phyloP scores from a whole-genome alignment of 805 yeast genomes.

The Spathaspora passalidarum region DNA sequence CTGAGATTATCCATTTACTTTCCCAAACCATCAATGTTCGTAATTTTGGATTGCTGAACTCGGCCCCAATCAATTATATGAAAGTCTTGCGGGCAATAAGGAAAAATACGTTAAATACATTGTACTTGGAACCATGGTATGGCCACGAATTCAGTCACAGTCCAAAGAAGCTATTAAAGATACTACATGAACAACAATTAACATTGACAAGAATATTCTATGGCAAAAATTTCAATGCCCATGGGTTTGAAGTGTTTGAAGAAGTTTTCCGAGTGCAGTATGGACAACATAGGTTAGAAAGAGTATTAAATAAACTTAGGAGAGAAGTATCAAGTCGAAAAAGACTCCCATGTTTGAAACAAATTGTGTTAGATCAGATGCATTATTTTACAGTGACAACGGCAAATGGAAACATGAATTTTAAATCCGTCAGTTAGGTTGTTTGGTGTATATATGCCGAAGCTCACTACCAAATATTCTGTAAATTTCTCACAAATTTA shows the following conservation, averaged over 20 bases:
- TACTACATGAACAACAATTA: neutral
- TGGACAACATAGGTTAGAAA: neutral
- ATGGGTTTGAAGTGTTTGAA: neutral
- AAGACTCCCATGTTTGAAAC: neutral
- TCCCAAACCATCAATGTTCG: neutral
- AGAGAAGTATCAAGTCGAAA: neutral
- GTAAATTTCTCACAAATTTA: too few species aligned
- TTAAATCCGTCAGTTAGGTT: neutral
- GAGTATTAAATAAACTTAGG: neutral
- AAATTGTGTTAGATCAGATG: neutral
- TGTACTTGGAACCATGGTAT: neutral
- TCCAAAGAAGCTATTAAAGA: neutral
- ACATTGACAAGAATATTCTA: neutral
- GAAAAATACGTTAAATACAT: neutral
- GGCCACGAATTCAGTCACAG: neutral
- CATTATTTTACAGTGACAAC: neutral
- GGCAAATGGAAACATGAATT: neutral
- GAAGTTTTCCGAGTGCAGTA: neutral
- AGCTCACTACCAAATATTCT: too few species aligned
- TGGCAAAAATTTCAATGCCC: neutral
- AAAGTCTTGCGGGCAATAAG: neutral
- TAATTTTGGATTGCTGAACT: neutral
- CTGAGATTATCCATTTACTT: neutral
- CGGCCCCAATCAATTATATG: neutral
- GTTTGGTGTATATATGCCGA: too few species aligned